phyloP scores from a whole-genome alignment of 208 protist species.

The Trypanosoma cruzi region DNA sequence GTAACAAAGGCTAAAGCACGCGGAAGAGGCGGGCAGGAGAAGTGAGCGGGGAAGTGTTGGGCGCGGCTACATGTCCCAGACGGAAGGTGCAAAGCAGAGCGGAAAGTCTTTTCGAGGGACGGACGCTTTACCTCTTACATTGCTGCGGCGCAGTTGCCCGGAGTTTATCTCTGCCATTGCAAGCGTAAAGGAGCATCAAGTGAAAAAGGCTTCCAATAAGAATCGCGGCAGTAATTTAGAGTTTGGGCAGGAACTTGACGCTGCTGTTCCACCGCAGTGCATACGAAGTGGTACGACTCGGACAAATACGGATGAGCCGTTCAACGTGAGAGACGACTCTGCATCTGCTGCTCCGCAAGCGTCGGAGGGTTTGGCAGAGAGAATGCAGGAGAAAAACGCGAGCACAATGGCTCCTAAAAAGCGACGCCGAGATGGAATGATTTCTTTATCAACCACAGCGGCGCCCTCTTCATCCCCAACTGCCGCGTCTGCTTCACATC shows the following conservation, averaged over 20 bases:
- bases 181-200: not conserved
- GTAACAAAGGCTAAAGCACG: not conserved
- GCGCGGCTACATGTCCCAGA: not conserved
- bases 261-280: not conserved
- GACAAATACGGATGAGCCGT: not conserved
- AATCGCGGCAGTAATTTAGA: not conserved
- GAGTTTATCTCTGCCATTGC: slow-evolving; percentile 11
- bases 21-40: not conserved
- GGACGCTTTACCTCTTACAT: not conserved
- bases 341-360: not conserved
- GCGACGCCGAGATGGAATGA: slow-evolving; percentile 14
- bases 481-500: not conserved
- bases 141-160: slow-evolving; percentile 1
- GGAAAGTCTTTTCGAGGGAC: not conserved
- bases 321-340: not conserved
- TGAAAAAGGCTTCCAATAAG: not conserved
- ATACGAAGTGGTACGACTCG: not conserved
- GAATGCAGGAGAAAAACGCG: not conserved
- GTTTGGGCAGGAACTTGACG: not conserved
- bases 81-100: slow-evolving; percentile 12
- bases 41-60: not conserved
- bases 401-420: slow-evolving; percentile 11
- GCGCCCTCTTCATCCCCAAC: not conserved
- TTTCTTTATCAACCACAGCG: not conserved
- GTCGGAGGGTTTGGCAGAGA: not conserved